phyloP scores from a whole-genome alignment of 148 eudicot species.

The Drosera capensis region DNA sequence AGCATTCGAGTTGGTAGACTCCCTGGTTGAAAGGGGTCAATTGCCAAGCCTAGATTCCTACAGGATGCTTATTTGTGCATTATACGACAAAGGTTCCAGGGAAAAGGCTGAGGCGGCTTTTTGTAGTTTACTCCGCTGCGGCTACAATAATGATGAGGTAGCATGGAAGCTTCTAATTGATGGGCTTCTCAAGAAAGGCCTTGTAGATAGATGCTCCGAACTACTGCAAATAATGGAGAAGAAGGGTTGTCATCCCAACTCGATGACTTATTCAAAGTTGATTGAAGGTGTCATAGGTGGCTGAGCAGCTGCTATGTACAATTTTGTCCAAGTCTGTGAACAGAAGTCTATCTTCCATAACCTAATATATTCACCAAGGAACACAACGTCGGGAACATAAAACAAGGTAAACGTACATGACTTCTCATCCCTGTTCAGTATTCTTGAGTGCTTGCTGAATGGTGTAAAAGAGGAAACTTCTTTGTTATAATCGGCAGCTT shows the following conservation, averaged over 20 bases:
- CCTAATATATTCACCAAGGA: no score
- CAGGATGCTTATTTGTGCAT: constrained; percentile 45
- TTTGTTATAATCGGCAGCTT: no score
- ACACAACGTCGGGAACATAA: no score
- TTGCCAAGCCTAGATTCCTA: constrained; percentile 44
- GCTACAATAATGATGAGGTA: constrained; percentile 69
- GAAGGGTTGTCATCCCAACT: constrained; percentile 37
- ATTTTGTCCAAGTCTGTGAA: no score
- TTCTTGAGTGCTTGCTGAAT: no score
- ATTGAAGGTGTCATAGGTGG: constrained; percentile 27
- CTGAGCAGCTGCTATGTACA: no score
- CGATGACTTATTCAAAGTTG: constrained; percentile 43
- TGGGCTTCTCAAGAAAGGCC: constrained; percentile 53
- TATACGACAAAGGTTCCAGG: constrained; percentile 35
- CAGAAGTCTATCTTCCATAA: no score
- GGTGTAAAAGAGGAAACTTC: no score
- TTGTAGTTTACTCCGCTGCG: constrained; percentile 35
- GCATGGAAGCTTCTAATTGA: constrained; percentile 75
- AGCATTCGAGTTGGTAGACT: constrained; percentile 29
- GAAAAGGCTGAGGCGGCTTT: constrained; percentile 43
- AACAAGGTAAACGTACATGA: no score
- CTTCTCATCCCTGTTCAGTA: no score
- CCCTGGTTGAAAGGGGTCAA: constrained; percentile 26
- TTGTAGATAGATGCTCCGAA: constrained; percentile 39
- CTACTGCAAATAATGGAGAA: constrained; percentile 48